phyloP scores from a whole-genome alignment of 805 yeast species.

The Schwanniomyces polymorphus region DNA sequence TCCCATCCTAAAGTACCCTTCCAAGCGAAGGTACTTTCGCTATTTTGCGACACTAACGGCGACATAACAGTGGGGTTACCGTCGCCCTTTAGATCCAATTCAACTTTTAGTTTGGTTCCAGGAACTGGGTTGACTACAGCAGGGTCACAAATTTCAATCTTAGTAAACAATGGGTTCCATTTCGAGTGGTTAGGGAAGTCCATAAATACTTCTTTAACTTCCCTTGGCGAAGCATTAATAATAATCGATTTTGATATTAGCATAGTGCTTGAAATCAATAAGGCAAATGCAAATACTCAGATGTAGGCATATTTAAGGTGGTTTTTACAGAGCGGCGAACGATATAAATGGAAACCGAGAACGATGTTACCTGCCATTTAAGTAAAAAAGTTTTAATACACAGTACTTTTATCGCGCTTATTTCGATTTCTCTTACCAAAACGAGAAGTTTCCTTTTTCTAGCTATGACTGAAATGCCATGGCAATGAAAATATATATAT shows the following conservation, averaged over 20 bases:
- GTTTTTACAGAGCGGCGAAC: background rate
- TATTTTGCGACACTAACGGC: conserved; percentile 5
- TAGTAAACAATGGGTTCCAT: conserved; percentile 14
- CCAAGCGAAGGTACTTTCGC: conserved; percentile 8
- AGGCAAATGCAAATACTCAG: no score
- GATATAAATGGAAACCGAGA: background rate
- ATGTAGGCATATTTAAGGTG: background rate
- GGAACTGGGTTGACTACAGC: background rate
- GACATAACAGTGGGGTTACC: conserved; percentile 3
- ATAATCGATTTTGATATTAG: conserved; percentile 3
- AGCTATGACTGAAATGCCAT: background rate
- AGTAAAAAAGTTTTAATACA: background rate
- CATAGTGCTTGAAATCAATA: background rate
- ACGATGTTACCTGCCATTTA: background rate
- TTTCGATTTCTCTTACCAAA: conserved; percentile 1
- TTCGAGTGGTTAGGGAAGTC: conserved; percentile 7
- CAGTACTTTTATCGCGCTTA: conserved; percentile 1
- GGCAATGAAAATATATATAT: background rate
- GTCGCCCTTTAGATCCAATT: conserved; percentile 6
- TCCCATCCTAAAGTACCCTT: conserved; percentile 8
- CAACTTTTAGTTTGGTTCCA: conserved; percentile 9
- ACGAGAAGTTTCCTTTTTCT: background rate
- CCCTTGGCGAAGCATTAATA: conserved; percentile 9
- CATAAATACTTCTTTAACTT: conserved; percentile 7
- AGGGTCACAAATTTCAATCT: conserved; percentile 2